Conservation (phyloP, 345 rosid genomes). For the Murraya koenigii region DNA sequence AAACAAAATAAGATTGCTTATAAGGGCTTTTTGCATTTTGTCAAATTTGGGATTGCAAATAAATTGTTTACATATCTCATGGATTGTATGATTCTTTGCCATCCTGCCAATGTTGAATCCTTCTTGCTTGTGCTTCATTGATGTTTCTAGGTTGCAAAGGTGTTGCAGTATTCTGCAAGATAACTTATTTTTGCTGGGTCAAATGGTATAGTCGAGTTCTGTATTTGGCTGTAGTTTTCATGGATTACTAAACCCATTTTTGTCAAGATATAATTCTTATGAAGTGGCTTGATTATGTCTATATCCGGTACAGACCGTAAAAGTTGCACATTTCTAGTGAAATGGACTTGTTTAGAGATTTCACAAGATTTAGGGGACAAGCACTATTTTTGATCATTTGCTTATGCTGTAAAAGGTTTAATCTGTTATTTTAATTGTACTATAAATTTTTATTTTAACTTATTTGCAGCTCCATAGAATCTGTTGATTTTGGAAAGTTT, state of each 20-base stretch:
- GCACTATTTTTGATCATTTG: neutral
- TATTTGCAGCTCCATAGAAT: neutral
- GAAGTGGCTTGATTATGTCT: neutral
- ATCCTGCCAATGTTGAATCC: neutral
- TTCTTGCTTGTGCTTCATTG: neutral
- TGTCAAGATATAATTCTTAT: neutral
- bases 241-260: neutral
- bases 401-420: neutral
- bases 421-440: neutral
- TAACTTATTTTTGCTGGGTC: neutral
- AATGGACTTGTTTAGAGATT: neutral
- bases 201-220: neutral
- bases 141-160: neutral
- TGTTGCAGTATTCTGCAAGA: neutral
- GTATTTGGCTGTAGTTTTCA: neutral
- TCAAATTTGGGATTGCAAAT: neutral
- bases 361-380: neutral
- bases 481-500: neutral
- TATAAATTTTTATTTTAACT: neutral
- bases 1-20: conserved; percentile 2
- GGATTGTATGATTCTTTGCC: neutral
- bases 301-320: neutral
- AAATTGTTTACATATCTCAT: neutral
- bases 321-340: neutral
- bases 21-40: neutral